Percentiles rank a stretch among this genome's conserved stretches.
Conservation (phyloP, 495 filamentous ascomycete species). For the Cairneyella variabilis region DNA sequence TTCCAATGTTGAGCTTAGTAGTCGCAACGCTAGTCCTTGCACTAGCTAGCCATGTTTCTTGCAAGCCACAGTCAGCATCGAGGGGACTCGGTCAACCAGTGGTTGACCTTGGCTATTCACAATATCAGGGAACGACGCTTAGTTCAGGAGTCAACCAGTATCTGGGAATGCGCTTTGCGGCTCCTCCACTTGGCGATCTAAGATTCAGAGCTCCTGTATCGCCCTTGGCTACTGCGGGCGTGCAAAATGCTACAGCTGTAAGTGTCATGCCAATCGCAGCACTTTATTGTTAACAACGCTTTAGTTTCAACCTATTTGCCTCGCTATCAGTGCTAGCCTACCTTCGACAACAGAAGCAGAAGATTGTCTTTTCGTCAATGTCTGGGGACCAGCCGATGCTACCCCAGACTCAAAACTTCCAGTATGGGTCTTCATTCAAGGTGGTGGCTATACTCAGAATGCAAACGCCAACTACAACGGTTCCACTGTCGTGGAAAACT, state of each 20-base stretch:
- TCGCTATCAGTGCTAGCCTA: slow-evolving; percentile 19
- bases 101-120: slow-evolving; percentile 40
- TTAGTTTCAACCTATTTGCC: slow-evolving; percentile 19
- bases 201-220: slow-evolving; percentile 44
- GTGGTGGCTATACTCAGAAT: slow-evolving; percentile 66
- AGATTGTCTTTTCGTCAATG: slow-evolving; percentile 71
- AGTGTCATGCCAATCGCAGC: background rate
- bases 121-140: slow-evolving; percentile 32
- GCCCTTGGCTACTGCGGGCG: background rate
- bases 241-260: slow-evolving; percentile 17
- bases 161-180: slow-evolving; percentile 53
- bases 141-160: slow-evolving; percentile 29
- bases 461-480: slow-evolving; percentile 68
- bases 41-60: background rate
- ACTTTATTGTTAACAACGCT: background rate
- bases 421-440: slow-evolving; percentile 73
- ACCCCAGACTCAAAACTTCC: slow-evolving; percentile 40
- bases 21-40: background rate
- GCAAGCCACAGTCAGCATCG: background rate
- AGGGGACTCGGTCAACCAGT: background rate
- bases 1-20: too few relatives aligned
- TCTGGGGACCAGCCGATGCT: slow-evolving; percentile 54
- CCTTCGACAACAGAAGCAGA: slow-evolving; percentile 44
- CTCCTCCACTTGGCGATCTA: slow-evolving; percentile 48
- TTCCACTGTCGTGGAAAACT: slow-evolving; percentile 53